Conservation (phyloP, 495 filamentous ascomycete species). For the Aspergillus saccharolyticus region DNA sequence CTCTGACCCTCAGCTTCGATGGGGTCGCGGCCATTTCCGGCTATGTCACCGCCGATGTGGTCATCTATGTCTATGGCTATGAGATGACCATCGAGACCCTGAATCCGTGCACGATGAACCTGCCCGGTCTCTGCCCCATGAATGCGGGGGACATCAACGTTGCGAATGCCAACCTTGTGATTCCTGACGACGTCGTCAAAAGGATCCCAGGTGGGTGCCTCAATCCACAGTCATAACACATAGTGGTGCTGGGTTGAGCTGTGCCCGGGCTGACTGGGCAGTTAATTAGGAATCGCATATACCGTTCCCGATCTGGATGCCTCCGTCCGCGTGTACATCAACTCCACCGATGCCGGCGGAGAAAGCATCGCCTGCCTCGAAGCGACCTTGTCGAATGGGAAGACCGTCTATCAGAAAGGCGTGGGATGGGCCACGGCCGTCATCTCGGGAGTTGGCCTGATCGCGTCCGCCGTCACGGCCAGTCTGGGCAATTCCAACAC, state of each 20-base stretch:
- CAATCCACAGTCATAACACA: too few species aligned
- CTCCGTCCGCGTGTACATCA: conserved; percentile 76
- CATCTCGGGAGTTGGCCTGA: conserved; percentile 74
- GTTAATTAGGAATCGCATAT: conserved; percentile 63
- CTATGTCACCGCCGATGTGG: conserved; percentile 73
- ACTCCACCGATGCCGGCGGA: conserved; percentile 47
- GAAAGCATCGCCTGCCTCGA: conserved; percentile 77
- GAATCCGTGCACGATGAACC: conserved; percentile 66
- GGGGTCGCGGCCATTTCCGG: conserved; percentile 82
- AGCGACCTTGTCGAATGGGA: conserved; percentile 82
- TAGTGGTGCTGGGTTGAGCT: too few species aligned
- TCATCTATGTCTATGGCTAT: conserved; percentile 79
- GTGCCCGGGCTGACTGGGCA: not conserved
- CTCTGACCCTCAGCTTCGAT: conserved; percentile 68
- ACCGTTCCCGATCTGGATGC: conserved; percentile 91
- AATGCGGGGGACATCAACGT: conserved; percentile 75
- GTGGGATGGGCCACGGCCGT: conserved; percentile 88
- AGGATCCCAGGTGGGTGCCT: conserved; percentile 52
- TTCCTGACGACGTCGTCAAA: conserved; percentile 51
- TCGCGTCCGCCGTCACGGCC: conserved; percentile 72
- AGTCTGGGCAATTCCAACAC: conserved; percentile 88
- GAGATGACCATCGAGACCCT: conserved; percentile 52
- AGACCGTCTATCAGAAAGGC: conserved; percentile 81
- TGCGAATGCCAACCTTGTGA: conserved; percentile 55
- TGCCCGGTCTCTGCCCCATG: conserved; percentile 91